Evolutionary conservation across 2,329 filamentous ascomycete genomes (phyloP), one percentile per base, ranked within the genome.

Genomic region (Aspergillus fumigatus): DNA sequence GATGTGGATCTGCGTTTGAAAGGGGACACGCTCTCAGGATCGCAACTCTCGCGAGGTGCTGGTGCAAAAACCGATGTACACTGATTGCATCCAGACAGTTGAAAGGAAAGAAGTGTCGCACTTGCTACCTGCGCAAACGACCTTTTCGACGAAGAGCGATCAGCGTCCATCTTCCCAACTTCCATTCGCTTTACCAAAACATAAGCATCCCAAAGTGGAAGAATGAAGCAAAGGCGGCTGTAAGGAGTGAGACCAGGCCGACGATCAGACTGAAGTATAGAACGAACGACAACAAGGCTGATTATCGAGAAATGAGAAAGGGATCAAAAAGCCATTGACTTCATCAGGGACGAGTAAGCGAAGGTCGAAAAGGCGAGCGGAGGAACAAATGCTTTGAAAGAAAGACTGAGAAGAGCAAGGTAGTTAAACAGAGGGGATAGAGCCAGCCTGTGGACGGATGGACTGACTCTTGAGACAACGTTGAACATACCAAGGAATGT

Each of bases 61-160:
- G 63, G 61, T 57, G 63, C 64, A 59, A 65, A 60, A 51, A 65
- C 54, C 10, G 64, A 53, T n/a, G 61, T 54, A 56, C 58, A 61
- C 51, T 55, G 59, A 54, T 67, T 61, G 64, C 67, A 70, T 71
- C 65, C 66, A 65, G 63, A 61, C 53, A 54, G 52, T 29, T 64
- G 59, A 61, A 64, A 51, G 64, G 56, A 65, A 59, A 65, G 59
- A 56, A 63, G 61, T 51, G 64, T 62, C 50, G 67, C 57, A 64
- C 62, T 73, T 75, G 72, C 72, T 73, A 68, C 72, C 73, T 69
- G 73, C 70, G 72, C 72, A 74, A 74, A 73, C 66, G 69, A 65
- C 62, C 67, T 73, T 69, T 70, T 70, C 48, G 64, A 66, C 55
- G 62, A 62, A 56, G 61, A 52, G 59, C 59, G 59, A 64, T 69